phyloP scores from a whole-genome alignment of 2,329 filamentous ascomycete species.

The Alternaria panax region DNA sequence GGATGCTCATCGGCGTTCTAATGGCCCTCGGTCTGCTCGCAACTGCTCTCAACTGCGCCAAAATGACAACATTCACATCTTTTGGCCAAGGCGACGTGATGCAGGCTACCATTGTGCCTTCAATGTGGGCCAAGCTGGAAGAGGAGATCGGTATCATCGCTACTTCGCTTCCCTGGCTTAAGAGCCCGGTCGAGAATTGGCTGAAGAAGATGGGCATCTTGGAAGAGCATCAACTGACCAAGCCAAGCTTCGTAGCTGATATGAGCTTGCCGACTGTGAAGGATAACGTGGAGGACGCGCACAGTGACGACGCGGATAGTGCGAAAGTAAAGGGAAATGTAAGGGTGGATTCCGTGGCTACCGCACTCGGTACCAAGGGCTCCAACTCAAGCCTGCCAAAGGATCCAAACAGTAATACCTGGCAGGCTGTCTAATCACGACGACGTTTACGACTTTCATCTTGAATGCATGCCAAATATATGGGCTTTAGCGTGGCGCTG shows the following conservation, averaged over 20 bases:
- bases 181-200: constrained; percentile 27
- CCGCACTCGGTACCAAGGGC: constrained; percentile 18
- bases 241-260: constrained; percentile 29
- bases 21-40: constrained; percentile 36
- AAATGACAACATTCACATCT: constrained; percentile 34
- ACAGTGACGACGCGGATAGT: constrained; percentile 14
- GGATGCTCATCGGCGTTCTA: constrained; percentile 32
- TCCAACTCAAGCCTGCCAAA: constrained; percentile 7
- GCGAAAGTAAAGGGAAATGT: constrained; percentile 14
- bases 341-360: constrained; percentile 23
- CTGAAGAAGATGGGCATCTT: constrained; percentile 31
- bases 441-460: not conserved
- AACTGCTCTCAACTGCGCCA: constrained; percentile 29
- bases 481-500: constrained; percentile 10
- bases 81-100: constrained; percentile 36
- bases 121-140: constrained; percentile 36
- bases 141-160: constrained; percentile 40
- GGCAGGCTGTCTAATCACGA: constrained; percentile 10
- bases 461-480: not conserved
- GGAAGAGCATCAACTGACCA: constrained; percentile 24
- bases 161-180: constrained; percentile 33
- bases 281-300: constrained; percentile 10
- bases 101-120: constrained; percentile 35
- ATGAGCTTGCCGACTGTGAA: constrained; percentile 13
- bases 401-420: not conserved